A percentile compares a stretch with the other conserved stretches of the same genome.
phyloP scores from a whole-genome alignment of 2,329 filamentous ascomycete genomes.

The Aureobasidium lini region DNA sequence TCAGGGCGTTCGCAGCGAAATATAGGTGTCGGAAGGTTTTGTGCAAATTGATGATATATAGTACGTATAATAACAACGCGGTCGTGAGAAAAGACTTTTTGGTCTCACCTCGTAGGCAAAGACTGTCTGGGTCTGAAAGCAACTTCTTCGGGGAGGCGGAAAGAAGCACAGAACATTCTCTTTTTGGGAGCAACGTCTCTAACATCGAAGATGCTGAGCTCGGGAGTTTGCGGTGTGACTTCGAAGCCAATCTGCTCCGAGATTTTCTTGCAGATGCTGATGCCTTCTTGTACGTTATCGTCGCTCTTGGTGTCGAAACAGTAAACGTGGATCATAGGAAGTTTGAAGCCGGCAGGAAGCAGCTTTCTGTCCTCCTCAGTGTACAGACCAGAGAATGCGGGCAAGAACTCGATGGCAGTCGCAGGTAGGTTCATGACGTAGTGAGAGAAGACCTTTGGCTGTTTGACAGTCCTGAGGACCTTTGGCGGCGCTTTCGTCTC shows the following conservation, averaged over 20 bases:
- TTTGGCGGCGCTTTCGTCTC: conserved; percentile 20
- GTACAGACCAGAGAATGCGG: conserved; percentile 72
- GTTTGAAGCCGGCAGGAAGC: conserved; percentile 27
- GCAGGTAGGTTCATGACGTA: conserved; percentile 98
- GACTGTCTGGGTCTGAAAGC: conserved; percentile 54
- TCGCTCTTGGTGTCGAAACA: conserved; percentile 83
- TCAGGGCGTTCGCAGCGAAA: not conserved
- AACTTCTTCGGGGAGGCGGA: conserved; percentile 73
- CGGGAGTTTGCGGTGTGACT: conserved; percentile 52
- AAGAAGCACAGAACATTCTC: conserved; percentile 93
- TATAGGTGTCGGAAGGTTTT: not conserved
- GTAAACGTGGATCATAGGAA: conserved; percentile 88
- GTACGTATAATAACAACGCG: not conserved
- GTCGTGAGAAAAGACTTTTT: not conserved
- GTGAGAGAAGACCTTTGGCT: conserved; percentile 76
- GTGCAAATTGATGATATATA: not conserved
- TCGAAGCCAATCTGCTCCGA: conserved; percentile 52
- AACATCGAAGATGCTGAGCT: conserved; percentile 56
- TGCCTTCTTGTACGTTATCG: conserved; percentile 55
- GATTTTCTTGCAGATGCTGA: conserved; percentile 60
- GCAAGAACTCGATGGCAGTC: conserved; percentile 76
- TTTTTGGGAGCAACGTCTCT: conserved; percentile 88
- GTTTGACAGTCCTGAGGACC: conserved; percentile 33
- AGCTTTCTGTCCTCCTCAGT: conserved; percentile 26
- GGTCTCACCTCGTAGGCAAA: not conserved